These are phyloP conservation scores for Apostasia ramifera DNA, from an alignment of 106 monocot genomes.

Conservation along the genomic window DNA sequence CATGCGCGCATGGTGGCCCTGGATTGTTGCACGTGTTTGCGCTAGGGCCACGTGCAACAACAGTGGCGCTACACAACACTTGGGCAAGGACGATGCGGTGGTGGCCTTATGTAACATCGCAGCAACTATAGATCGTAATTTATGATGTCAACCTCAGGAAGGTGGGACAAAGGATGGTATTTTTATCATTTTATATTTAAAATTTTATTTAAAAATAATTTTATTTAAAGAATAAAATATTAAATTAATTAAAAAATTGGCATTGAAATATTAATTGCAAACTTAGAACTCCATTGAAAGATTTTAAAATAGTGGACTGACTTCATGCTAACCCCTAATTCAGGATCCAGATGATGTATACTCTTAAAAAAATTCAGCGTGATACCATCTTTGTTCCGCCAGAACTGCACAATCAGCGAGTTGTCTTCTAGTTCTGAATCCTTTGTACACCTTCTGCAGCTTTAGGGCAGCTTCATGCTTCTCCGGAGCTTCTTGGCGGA, in stretches of 20 bases:
- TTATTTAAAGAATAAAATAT: not conserved
- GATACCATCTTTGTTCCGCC: conserved; percentile 84
- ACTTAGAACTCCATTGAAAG: not conserved
- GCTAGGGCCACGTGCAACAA: too few relatives aligned
- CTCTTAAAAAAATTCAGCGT: not conserved
- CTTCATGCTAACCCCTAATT: not conserved
- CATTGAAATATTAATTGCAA: too few relatives aligned
- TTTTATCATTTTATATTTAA: too few relatives aligned
- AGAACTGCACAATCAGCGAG: conserved; percentile 97
- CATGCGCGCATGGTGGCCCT: too few relatives aligned
- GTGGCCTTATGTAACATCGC: too few relatives aligned
- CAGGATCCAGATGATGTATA: not conserved
- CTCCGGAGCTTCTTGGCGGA: conserved; percentile 7
- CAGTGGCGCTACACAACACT: too few relatives aligned
- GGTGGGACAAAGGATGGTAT: too few relatives aligned
- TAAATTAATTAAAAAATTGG: not conserved
- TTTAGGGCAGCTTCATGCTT: conserved; percentile 70
- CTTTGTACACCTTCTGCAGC: conserved; percentile 95
- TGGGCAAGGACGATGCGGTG: too few relatives aligned
- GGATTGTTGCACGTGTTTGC: too few relatives aligned
- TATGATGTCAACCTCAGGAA: too few relatives aligned
- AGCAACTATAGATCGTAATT: too few relatives aligned
- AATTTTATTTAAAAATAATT: not conserved
- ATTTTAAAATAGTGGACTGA: not conserved
- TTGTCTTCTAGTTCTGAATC: conserved; percentile 84